Conservation (phyloP, 2,329 filamentous ascomycete species). For the Sarocladiaceae sp. region DNA sequence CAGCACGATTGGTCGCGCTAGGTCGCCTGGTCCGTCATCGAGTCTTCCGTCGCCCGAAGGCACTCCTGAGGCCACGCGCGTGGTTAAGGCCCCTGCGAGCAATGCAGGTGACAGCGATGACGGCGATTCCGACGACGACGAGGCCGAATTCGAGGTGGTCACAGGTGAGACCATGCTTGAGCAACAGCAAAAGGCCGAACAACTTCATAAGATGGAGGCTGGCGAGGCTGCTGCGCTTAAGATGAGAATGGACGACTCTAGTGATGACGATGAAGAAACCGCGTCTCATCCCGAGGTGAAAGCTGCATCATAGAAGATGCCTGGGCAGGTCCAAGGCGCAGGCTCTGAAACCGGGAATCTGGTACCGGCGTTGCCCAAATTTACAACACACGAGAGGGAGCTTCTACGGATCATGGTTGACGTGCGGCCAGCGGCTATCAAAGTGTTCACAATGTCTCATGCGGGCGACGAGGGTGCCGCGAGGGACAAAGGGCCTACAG, state of each 20-base stretch:
- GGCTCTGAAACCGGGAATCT: neutral
- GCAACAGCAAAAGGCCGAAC: conserved; percentile 45
- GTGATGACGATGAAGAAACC: conserved; percentile 31
- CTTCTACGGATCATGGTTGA: neutral
- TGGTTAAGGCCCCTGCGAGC: conserved; percentile 15
- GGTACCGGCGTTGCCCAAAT: neutral
- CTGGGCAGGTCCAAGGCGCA: neutral
- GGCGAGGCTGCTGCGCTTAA: conserved; percentile 51
- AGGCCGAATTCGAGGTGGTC: conserved; percentile 40
- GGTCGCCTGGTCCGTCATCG: conserved; percentile 14
- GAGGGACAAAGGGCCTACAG: neutral
- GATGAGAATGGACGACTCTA: conserved; percentile 32
- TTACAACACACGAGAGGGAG: neutral
- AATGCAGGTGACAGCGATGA: conserved; percentile 29
- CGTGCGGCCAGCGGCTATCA: neutral
- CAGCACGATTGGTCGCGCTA: conserved; percentile 15
- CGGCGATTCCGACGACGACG: conserved; percentile 28
- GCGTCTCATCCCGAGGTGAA: neutral
- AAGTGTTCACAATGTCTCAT: neutral
- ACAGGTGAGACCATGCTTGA: conserved; percentile 39
- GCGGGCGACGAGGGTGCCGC: neutral
- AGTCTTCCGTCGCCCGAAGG: conserved; percentile 6
- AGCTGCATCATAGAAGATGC: conserved; percentile 10
- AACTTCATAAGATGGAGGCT: conserved; percentile 56
- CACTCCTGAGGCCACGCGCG: neutral